Evolutionary conservation across 495 filamentous ascomycete genomes (phyloP).

Genomic region (Penicillium bovifimosum): DNA sequence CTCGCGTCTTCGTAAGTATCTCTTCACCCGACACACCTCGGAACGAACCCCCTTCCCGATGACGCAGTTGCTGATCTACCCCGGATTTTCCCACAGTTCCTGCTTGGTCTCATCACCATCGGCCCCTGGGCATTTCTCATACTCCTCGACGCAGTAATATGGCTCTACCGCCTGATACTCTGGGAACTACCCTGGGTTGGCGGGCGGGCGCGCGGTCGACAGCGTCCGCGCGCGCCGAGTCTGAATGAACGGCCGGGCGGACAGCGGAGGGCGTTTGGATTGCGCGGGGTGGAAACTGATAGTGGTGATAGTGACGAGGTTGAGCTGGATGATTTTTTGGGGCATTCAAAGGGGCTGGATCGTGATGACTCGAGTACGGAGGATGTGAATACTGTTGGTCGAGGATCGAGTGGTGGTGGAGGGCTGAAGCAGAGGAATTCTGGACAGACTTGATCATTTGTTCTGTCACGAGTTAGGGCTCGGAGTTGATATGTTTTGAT

Average conservation of each 20-base stretch:
- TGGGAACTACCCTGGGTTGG: conserved; percentile 60
- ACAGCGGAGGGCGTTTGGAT: conserved; percentile 44
- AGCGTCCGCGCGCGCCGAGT: conserved; percentile 58
- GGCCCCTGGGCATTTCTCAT: conserved; percentile 61
- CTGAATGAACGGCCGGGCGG: conserved; percentile 56
- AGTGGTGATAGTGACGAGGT: background rate
- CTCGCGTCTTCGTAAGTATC: conserved; percentile 55
- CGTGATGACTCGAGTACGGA: conserved; percentile 1
- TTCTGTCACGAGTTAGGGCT: background rate
- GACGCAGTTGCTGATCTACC: conserved; percentile 4
- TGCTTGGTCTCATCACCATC: conserved; percentile 60
- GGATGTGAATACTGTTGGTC: conserved; percentile 7
- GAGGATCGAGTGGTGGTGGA: conserved; percentile 2
- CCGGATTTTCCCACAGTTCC: conserved; percentile 40
- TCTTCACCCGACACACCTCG: background rate
- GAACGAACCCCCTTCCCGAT: background rate
- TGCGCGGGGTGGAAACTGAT: conserved; percentile 25
- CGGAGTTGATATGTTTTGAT: conserved; percentile 4
- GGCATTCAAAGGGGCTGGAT: background rate
- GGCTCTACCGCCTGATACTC: conserved; percentile 52
- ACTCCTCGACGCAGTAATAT: conserved; percentile 62
- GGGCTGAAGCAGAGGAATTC: conserved; percentile 11
- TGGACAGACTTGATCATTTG: conserved; percentile 7
- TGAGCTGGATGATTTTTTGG: background rate
- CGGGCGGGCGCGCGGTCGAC: conserved; percentile 56